Base-by-base conservation (phyloP, 805 yeast species). In the Blastobotrys muscicola region DNA sequence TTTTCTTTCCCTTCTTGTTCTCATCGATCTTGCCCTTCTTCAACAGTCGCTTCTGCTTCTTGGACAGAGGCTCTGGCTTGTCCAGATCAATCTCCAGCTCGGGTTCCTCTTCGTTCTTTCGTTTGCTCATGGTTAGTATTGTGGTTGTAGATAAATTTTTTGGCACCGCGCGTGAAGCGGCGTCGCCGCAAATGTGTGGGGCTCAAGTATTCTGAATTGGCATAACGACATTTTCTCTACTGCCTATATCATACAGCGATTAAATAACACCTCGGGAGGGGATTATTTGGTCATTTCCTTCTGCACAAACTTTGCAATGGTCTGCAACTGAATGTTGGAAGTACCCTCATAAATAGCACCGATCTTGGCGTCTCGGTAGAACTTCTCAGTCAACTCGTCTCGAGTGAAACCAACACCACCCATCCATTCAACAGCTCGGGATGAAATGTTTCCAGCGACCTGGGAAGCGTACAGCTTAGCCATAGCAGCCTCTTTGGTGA, bases 31-130 rank as follows among this genome's bases (percentile, higher is more conserved):
- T 64, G 29, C 68, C 85, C 60, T 82, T 82, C 64, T 92, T 90
- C 51, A 83, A 65, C 52, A 80, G 67, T 66, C 97, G 82, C 56
- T 82, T 82, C 63, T 90, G 95, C 62, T 92, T 90, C 62, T 85
- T 89, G 9, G 96, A 87, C 40, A 89, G 68, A 1, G 98, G 97
- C 10, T 82, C 75, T 4, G 85, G 78, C 39, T 78, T 82, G 2
- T 54, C 52, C 36, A 68, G 50, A 45, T 69, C 68, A 32, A 68
- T 61, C 47, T 66, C 72, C 12, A 68, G 49, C 47, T 66, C 72
- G 12, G 69, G 50, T 36, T 67, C 72, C 23, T 64, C 69, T n/a
- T 12, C 16, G 20, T 38, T 26, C 20, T 38, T 30, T 29, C 41
- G 29, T 34, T 38, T 38, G 6, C n/a, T 38, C 23, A 23, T 34